phyloP scores from a whole-genome alignment of 2,329 filamentous ascomycete species.

The Aureobasidium sp. region DNA sequence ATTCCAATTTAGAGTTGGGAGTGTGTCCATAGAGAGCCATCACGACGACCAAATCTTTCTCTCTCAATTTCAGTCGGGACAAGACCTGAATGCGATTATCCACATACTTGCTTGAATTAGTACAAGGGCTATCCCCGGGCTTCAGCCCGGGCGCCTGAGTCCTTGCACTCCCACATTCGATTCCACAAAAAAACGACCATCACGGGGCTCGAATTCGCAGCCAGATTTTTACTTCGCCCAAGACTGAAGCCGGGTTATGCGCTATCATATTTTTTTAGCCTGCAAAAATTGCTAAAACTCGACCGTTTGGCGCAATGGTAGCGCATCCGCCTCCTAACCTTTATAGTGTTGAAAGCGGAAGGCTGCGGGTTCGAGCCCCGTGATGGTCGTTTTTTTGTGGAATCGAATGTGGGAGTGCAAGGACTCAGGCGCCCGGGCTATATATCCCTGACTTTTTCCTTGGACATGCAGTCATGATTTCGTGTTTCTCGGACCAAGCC shows the following conservation, averaged over 20 bases:
- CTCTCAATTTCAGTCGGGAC: too few species aligned
- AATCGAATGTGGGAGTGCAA: not conserved
- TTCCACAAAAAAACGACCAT: not conserved
- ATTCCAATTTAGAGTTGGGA: not conserved
- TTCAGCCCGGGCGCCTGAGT: not conserved
- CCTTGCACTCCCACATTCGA: not conserved
- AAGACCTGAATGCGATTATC: too few species aligned
- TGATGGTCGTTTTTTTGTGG: not conserved
- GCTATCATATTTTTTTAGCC: too few species aligned
- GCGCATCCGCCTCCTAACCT: not conserved
- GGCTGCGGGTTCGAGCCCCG: not conserved
- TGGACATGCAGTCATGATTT: too few species aligned
- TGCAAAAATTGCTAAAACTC: not conserved
- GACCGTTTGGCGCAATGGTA: conserved; percentile 1
- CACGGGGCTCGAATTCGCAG: not conserved
- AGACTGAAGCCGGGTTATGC: too few species aligned
- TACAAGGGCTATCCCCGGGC: too few species aligned
- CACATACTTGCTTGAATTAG: too few species aligned
- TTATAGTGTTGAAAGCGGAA: not conserved
- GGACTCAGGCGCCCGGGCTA: not conserved
- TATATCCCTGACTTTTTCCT: too few species aligned
- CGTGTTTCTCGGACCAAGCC: too few species aligned
- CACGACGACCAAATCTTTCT: too few species aligned
- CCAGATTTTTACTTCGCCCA: not conserved
- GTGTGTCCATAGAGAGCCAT: not conserved